phyloP scores from a whole-genome alignment of 2,329 filamentous ascomycete genomes.

The Fusarium continuum region DNA sequence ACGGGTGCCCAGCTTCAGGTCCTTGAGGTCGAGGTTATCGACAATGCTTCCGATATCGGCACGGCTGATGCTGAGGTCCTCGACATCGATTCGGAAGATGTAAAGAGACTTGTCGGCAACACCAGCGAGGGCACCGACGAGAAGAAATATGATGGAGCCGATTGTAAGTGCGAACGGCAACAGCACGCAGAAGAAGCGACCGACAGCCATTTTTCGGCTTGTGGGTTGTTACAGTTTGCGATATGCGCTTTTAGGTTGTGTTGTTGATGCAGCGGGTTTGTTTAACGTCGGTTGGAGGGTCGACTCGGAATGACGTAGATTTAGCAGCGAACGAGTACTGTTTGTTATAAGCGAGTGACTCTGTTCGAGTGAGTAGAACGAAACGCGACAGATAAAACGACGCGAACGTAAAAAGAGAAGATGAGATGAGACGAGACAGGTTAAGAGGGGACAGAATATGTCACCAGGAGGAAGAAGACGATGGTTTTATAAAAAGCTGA shows the following conservation, averaged over 20 bases:
- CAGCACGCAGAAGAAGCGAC: conserved; percentile 86
- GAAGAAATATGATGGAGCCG: conserved; percentile 75
- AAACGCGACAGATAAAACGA: conserved; percentile 5
- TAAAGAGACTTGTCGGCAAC: conserved; percentile 65
- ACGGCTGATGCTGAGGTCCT: conserved; percentile 59
- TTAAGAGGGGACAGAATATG: not conserved
- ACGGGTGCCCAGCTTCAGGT: conserved; percentile 34
- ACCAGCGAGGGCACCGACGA: conserved; percentile 65
- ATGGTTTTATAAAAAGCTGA: conserved; percentile 40
- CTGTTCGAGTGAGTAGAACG: conserved; percentile 16
- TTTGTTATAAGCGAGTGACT: conserved; percentile 27
- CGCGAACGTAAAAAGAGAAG: conserved; percentile 16
- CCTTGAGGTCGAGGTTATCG: conserved; percentile 38
- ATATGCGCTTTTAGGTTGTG: not conserved
- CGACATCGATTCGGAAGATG: conserved; percentile 69
- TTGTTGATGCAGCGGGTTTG: conserved; percentile 7
- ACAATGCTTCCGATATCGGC: conserved; percentile 52
- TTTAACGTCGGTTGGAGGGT: conserved; percentile 21
- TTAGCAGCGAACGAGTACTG: conserved; percentile 24
- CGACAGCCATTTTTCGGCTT: conserved; percentile 65
- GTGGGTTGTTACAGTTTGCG: conserved; percentile 3
- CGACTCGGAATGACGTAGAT: conserved; percentile 38
- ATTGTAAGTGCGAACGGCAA: conserved; percentile 85
- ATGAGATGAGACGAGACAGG: conserved; percentile 17
- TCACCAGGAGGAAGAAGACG: conserved; percentile 16